Conservation (phyloP, 1,284 basidiomycete genomes). For the Malassezia japonica region DNA sequence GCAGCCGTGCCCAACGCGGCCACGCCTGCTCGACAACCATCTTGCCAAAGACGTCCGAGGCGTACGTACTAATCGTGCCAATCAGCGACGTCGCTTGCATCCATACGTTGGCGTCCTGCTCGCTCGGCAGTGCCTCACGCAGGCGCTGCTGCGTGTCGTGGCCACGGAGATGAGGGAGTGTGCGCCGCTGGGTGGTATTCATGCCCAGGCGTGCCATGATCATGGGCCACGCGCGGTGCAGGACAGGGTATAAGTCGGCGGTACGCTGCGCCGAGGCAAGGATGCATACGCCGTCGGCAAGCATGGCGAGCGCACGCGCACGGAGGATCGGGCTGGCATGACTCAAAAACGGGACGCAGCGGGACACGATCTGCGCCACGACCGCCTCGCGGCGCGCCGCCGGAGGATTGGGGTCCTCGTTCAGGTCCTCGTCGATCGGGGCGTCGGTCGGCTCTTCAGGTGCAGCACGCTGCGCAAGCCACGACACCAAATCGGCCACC, state of each 20-base stretch:
- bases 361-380: constrained; percentile 16
- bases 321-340: constrained; percentile 13
- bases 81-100: constrained; percentile 27
- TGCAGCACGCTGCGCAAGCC: background rate
- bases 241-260: constrained; percentile 30
- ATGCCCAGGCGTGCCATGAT: constrained; percentile 34
- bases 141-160: background rate
- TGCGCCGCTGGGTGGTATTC: background rate
- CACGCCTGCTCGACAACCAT: constrained; percentile 32
- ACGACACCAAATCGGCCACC: background rate
- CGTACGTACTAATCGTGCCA: constrained; percentile 17
- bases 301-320: constrained; percentile 10
- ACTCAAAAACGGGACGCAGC: constrained; percentile 20
- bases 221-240: constrained; percentile 39
- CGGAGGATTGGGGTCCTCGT: constrained; percentile 7
- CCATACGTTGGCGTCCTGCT: constrained; percentile 31
- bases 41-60: constrained; percentile 29
- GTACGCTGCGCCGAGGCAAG: constrained; percentile 18
- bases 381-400: constrained; percentile 8
- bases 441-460: background rate
- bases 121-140: constrained; percentile 6
- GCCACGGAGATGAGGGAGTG: background rate
- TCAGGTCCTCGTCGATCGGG: background rate
- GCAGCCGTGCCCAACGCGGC: constrained; percentile 28
- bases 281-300: constrained; percentile 9